A percentile compares a stretch with the other conserved stretches of the same genome.
Conservation (phyloP, 2,329 filamentous ascomycete genomes). For the Aspergillus novofumigatus region DNA sequence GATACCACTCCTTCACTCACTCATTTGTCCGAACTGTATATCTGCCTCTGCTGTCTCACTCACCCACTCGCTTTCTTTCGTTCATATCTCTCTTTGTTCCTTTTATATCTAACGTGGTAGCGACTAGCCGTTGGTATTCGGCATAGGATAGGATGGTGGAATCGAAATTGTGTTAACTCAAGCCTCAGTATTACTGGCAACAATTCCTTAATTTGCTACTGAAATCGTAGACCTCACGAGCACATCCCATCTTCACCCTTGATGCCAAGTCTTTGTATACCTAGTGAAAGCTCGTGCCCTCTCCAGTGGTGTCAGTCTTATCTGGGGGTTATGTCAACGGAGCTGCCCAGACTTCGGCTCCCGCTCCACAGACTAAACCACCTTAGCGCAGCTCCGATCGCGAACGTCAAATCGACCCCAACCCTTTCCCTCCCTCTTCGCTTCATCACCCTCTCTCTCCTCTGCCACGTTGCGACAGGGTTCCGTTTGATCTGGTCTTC, state of each 20-base stretch:
- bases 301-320: neutral
- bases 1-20: constrained; percentile 26
- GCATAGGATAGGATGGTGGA: constrained; percentile 1
- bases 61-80: constrained; percentile 18
- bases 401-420: constrained; percentile 21
- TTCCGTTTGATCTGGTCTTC: constrained; percentile 18
- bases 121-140: neutral
- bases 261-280: neutral
- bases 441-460: constrained; percentile 11
- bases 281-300: neutral
- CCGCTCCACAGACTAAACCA: constrained; percentile 13
- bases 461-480: constrained; percentile 17
- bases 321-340: constrained; percentile 4
- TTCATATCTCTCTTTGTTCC: constrained; percentile 11
- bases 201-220: neutral
- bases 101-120: constrained; percentile 5
- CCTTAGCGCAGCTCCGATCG: constrained; percentile 11
- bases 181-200: neutral
- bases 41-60: constrained; percentile 7
- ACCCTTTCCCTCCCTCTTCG: constrained; percentile 11
- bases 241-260: neutral
- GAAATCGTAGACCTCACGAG: neutral
- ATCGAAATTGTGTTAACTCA: neutral
- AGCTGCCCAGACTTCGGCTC: constrained; percentile 13
- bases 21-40: constrained; percentile 2